Evolutionary conservation across 306 rosid genomes (phyloP).

Genomic region (Herpetospermum pedunculosum): DNA sequence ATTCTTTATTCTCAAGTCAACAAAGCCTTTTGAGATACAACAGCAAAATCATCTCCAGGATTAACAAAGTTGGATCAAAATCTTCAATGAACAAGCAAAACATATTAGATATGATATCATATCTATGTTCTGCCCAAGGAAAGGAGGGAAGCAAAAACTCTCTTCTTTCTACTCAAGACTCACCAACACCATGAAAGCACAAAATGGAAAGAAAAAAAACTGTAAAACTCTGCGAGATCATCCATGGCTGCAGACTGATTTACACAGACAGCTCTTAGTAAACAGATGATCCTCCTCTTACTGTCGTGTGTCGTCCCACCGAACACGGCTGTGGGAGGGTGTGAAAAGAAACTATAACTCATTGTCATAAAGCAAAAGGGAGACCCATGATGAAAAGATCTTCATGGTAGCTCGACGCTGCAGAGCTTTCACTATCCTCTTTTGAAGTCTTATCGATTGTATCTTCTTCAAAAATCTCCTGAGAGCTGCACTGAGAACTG

Average conservation of each 20-base stretch:
- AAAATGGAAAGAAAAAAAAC: conserved; percentile 16
- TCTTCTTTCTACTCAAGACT: conserved; percentile 3
- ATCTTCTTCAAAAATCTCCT: conserved; percentile 32
- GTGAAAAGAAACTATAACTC: conserved; percentile 10
- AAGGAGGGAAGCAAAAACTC: neutral
- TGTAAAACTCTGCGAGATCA: conserved; percentile 21
- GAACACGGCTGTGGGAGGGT: conserved; percentile 1
- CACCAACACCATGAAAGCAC: conserved; percentile 24
- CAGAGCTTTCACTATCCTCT: conserved; percentile 35
- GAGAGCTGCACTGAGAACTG: conserved; percentile 37
- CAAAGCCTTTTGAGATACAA: conserved; percentile 2
- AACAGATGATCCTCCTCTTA: conserved; percentile 20
- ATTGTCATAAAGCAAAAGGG: conserved; percentile 24
- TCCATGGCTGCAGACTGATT: conserved; percentile 34
- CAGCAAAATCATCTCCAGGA: conserved; percentile 4
- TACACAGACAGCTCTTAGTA: conserved; percentile 28
- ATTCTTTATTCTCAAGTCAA: neutral
- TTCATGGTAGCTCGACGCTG: conserved; percentile 48
- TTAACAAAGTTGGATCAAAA: conserved; percentile 14
- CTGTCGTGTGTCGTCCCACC: conserved; percentile 3
- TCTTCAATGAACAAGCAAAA: conserved; percentile 18
- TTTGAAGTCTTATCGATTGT: conserved; percentile 28
- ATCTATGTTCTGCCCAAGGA: neutral
- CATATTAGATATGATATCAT: neutral
- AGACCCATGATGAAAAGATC: conserved; percentile 48